Base-by-base conservation (phyloP, 1,139 yeast genomes). In the Kodamaea ohmeri region DNA sequence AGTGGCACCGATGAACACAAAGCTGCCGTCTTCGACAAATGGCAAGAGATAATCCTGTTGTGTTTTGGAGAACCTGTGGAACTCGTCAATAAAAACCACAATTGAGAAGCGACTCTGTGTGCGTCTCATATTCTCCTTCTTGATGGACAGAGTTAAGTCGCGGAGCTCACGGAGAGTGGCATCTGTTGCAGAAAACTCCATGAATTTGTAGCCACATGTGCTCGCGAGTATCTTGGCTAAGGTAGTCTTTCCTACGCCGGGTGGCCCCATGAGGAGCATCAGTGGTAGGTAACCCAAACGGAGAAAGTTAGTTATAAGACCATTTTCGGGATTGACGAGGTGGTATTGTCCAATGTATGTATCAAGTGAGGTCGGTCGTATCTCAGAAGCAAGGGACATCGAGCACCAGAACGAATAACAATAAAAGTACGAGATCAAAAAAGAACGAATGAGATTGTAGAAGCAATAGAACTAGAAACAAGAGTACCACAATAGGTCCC, bases 191-290 rank as follows among this genome's bases (percentile, higher is more conserved):
- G 72, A 67, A 18, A 66, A 48, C 41, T 68, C 73, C 8, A 61
- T 49, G 41, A 68, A 61, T n/a, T 58, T 63, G 42, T 68, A 66
- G 9, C 58, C 58, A 3, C 62, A 58, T 30, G 61, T 61, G 4
- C 46, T 34, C 0, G 75, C 70, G 13, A 70, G 41, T 2, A 68
- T 58, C 4, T 61, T 43, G 1, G 75, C 75, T n/a, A 71, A 40
- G 0, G 74, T 66, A 1, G 75, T 70, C 43, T 71, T 71, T 0
- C 76, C 76, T 8, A 66, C 69, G 1, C 76, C 76, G 1, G 74
- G 73, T 0, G 75, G 74, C 0, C 76, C 76, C 36, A 55, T 49
- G 5, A 71, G 52, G 4, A 71, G 53, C 73, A 71, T 68, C 4
- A 73, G 67, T 0, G 76, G 75, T 11, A 71, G 52, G 46, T 64